A percentile compares a stretch with the other conserved stretches of the same genome.
phyloP scores from a whole-genome alignment of 345 rosid genomes.

The Salix arbutifolia region DNA sequence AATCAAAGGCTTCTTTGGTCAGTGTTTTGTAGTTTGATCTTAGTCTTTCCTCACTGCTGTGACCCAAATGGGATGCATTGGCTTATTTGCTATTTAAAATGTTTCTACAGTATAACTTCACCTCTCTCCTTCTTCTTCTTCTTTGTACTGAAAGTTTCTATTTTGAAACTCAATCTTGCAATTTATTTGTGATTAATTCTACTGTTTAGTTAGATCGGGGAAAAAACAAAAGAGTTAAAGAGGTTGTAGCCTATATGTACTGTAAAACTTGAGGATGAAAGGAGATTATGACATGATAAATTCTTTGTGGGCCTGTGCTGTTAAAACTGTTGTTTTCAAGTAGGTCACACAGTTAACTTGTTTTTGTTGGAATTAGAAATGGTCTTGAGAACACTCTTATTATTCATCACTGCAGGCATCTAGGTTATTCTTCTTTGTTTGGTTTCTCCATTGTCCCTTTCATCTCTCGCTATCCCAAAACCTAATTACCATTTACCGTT shows the following conservation, averaged over 20 bases:
- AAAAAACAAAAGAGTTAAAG: constrained; percentile 22
- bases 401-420: constrained; percentile 24
- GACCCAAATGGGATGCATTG: neutral
- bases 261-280: constrained; percentile 23
- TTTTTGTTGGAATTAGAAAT: constrained; percentile 41
- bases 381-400: constrained; percentile 28
- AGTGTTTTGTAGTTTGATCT: too few relatives aligned
- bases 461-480: constrained; percentile 38
- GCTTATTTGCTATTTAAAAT: neutral
- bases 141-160: neutral
- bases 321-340: constrained; percentile 54
- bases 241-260: constrained; percentile 10
- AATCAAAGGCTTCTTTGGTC: too few relatives aligned
- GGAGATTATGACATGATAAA: constrained; percentile 16
- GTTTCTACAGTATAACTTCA: neutral
- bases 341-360: constrained; percentile 25
- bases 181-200: constrained; percentile 8
- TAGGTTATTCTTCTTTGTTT: constrained; percentile 38
- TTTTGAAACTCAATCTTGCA: neutral
- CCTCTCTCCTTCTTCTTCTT: neutral
- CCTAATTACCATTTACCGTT: constrained; percentile 31
- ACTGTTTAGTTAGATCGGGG: constrained; percentile 14
- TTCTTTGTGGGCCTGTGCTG: constrained; percentile 47
- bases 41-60: neutral
- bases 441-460: constrained; percentile 42